Conservation (phyloP, 2,329 filamentous ascomycete genomes). For the Sclerotinia borealis region DNA sequence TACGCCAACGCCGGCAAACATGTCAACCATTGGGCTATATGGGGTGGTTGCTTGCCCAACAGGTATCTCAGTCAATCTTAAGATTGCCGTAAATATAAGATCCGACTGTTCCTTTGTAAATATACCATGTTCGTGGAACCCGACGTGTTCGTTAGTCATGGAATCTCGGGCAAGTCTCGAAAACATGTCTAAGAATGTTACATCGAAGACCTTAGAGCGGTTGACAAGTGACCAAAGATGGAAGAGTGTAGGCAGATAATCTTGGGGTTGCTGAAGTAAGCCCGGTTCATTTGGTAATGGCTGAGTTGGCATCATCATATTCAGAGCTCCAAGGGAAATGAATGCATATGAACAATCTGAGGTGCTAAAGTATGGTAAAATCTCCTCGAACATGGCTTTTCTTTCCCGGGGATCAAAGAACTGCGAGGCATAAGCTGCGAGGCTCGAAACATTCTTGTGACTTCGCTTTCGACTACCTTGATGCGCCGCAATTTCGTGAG, state of each 20-base stretch:
- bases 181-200: constrained; percentile 81
- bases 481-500: constrained; percentile 69
- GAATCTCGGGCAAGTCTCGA: constrained; percentile 84
- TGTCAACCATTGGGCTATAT: constrained; percentile 74
- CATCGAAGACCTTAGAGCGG: constrained; percentile 80
- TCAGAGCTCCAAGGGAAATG: constrained; percentile 83
- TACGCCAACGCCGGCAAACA: constrained; percentile 73
- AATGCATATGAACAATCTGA: constrained; percentile 90
- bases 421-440: constrained; percentile 82
- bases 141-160: constrained; percentile 65
- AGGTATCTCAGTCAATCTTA: constrained; percentile 88
- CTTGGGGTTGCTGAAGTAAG: constrained; percentile 70
- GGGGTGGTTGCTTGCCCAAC: constrained; percentile 93
- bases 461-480: constrained; percentile 50
- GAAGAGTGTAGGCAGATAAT: constrained; percentile 90
- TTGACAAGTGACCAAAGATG: constrained; percentile 94
- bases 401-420: constrained; percentile 90
- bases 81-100: constrained; percentile 83
- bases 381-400: constrained; percentile 72
- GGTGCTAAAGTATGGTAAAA: constrained; percentile 83
- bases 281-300: constrained; percentile 64
- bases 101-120: constrained; percentile 90
- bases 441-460: constrained; percentile 68
- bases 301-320: constrained; percentile 79
- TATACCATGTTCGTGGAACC: constrained; percentile 81